A percentile compares a stretch with the other conserved stretches of the same genome.
These are phyloP conservation scores for Tricladium varicosporioides DNA, from an alignment of 2,329 filamentous ascomycete species.

Conservation along the genomic window DNA sequence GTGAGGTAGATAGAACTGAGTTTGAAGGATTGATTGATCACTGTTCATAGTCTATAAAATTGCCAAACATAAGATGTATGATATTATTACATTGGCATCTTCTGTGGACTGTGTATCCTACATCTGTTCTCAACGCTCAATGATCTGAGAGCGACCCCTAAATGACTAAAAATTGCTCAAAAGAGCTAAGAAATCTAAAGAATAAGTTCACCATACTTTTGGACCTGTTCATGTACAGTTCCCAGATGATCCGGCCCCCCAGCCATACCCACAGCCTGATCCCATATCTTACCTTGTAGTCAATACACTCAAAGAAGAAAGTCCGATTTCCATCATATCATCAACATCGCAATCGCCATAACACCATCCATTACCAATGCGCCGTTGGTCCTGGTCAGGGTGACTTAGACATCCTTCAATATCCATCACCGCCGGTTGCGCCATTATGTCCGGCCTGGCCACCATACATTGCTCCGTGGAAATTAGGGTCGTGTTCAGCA, in stretches of 20 bases:
- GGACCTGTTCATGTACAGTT: constrained; percentile 30
- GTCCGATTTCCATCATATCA: constrained; percentile 4
- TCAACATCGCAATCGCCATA: constrained; percentile 7
- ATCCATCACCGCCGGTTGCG: constrained; percentile 35
- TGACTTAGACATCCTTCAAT: constrained; percentile 17
- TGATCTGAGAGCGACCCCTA: constrained; percentile 20
- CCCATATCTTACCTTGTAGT: constrained; percentile 28
- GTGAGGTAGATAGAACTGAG: neutral
- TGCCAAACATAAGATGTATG: neutral
- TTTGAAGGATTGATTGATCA: neutral
- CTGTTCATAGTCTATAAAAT: neutral
- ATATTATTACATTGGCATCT: constrained; percentile 24
- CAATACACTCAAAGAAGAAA: constrained; percentile 30
- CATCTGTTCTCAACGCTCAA: constrained; percentile 26
- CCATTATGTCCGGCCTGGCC: constrained; percentile 59
- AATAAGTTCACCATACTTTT: constrained; percentile 30
- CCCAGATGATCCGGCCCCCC: constrained; percentile 19
- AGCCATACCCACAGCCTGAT: constrained; percentile 13
- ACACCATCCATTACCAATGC: constrained; percentile 18
- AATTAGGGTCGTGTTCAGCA: constrained; percentile 34
- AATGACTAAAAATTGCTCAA: constrained; percentile 23
- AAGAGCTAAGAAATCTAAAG: constrained; percentile 33
- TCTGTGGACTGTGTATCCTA: constrained; percentile 33
- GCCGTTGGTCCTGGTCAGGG: constrained; percentile 18
- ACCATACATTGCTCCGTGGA: constrained; percentile 41